A percentile compares a stretch with the other conserved stretches of the same genome.
Conservation (phyloP, 2,329 filamentous ascomycete genomes). For the Fusarium nodosum region DNA sequence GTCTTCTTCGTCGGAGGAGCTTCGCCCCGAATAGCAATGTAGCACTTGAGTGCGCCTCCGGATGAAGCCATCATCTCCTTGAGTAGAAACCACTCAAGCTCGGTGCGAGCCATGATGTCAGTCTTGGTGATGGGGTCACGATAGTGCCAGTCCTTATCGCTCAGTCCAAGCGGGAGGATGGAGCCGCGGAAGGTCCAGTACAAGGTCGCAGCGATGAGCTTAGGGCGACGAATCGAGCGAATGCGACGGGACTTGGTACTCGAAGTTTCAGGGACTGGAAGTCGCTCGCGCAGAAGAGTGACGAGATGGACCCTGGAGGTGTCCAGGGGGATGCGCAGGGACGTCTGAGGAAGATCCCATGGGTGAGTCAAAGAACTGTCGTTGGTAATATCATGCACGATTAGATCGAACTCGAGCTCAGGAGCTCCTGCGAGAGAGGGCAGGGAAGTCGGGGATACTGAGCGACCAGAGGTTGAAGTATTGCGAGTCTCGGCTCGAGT, state of each 20-base stretch:
- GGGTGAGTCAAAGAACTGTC: slow-evolving; percentile 47
- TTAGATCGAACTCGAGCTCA: slow-evolving; percentile 46
- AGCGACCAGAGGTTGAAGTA: slow-evolving; percentile 11
- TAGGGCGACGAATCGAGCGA: slow-evolving; percentile 32
- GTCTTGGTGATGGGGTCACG: slow-evolving; percentile 47
- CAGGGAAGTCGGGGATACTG: slow-evolving; percentile 6
- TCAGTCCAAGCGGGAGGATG: slow-evolving; percentile 43
- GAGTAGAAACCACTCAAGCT: slow-evolving; percentile 48
- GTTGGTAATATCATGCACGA: slow-evolving; percentile 41
- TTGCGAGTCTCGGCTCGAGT: slow-evolving; percentile 16
- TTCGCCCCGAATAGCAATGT: slow-evolving; percentile 46
- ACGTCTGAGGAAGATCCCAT: slow-evolving; percentile 43
- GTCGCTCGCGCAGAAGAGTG: slow-evolving; percentile 39
- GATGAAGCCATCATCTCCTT: slow-evolving; percentile 50
- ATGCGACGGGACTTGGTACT: slow-evolving; percentile 14
- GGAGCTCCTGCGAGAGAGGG: background rate
- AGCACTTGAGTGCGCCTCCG: slow-evolving; percentile 46
- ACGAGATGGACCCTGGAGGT: slow-evolving; percentile 48
- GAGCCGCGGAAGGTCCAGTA: slow-evolving; percentile 48
- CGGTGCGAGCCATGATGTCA: slow-evolving; percentile 45
- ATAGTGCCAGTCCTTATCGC: slow-evolving; percentile 48
- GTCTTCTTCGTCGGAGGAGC: slow-evolving; percentile 15
- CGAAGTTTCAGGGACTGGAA: slow-evolving; percentile 27
- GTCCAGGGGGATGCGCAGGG: slow-evolving; percentile 35
- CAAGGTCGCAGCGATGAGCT: slow-evolving; percentile 40